Conservation (phyloP, 768 basidiomycete species). For the Cantharellus anzutake region DNA sequence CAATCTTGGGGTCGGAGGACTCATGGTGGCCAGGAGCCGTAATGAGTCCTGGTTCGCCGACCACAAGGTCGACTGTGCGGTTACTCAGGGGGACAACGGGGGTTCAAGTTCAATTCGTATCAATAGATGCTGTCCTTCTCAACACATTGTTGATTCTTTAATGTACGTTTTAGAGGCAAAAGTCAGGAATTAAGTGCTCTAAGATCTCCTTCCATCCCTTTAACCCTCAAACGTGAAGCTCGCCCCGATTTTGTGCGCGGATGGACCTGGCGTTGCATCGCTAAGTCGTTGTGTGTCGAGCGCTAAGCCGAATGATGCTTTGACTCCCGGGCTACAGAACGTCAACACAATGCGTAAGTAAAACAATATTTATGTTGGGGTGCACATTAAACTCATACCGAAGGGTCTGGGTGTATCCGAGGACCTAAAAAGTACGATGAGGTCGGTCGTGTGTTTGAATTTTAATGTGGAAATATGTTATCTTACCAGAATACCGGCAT, state of each 20-base stretch:
- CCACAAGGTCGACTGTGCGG: no score
- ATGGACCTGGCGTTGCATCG: conserved; percentile 38
- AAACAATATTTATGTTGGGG: background rate
- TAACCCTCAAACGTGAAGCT: conserved; percentile 47
- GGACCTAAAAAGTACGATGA: background rate
- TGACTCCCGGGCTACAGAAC: conserved; percentile 53
- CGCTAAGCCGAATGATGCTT: conserved; percentile 83
- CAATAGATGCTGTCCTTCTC: no score
- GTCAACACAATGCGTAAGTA: background rate
- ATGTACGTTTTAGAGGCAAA: no score
- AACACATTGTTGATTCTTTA: no score
- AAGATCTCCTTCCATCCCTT: conserved; percentile 1
- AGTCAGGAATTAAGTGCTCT: background rate
- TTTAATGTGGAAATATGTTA: background rate
- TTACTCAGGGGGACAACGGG: no score
- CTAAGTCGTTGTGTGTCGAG: conserved; percentile 87
- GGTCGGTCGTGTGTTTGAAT: background rate
- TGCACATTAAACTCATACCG: conserved; percentile 18
- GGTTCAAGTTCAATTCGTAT: no score
- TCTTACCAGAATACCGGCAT: conserved; percentile 62
- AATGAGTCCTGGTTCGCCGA: no score
- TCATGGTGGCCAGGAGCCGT: no score
- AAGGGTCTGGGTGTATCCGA: conserved; percentile 68
- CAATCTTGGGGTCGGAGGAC: no score
- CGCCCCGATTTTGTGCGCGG: conserved; percentile 72